Evolutionary conservation across 2,329 filamentous ascomycete genomes (phyloP), one percentile per base, ranked within the genome.

Genomic region (Fusarium subglutinans): DNA sequence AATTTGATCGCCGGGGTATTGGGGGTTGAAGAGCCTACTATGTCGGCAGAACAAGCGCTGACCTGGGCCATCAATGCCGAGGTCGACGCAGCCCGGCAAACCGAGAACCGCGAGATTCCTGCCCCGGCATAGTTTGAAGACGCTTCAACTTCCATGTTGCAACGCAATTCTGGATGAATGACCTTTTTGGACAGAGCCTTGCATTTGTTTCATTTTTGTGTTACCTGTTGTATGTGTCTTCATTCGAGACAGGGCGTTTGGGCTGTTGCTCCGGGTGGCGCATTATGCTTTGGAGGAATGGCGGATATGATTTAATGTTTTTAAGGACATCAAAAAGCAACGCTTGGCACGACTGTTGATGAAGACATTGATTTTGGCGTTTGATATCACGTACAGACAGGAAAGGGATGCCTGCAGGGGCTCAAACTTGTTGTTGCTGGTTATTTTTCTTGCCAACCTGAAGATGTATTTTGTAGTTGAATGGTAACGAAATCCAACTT

Each of bases 1-100:
- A 79, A 79, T 30, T 75, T 84, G 51, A 81, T 83, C 73, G 78
- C 78, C 12, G 80, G 78, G 11, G 76, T 83, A 30, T 81, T 83
- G 58, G 76, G 76, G 12, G 70, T 72, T 33, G 76, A 77, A 7
- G 76, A 78, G 41, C 74, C 74, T n/a, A 80, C 76, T 30, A 78
- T 78, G 73, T 71, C 78, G 20, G 77, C 77, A 28, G 79, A 76
- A 48, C 78, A 80, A 65, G 76, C 77, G 30, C 64, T 82, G 47
- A 79, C 74, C 45, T 78, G 79, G 70, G 75, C 76, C 11, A 74
- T 81, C 40, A 80, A 80, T 38, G 64, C 76, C 2, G 79, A 80
- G 28, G 74, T 73, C 15, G 78, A 81, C 26, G 59, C 58, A 54
- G 55, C 47, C 30, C 64, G 74, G 44, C 62, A 72, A 51, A 63